A percentile compares a stretch with the other conserved stretches of the same genome.
Conservation (phyloP, 129 eudicot genomes). For the Logfia minima region DNA sequence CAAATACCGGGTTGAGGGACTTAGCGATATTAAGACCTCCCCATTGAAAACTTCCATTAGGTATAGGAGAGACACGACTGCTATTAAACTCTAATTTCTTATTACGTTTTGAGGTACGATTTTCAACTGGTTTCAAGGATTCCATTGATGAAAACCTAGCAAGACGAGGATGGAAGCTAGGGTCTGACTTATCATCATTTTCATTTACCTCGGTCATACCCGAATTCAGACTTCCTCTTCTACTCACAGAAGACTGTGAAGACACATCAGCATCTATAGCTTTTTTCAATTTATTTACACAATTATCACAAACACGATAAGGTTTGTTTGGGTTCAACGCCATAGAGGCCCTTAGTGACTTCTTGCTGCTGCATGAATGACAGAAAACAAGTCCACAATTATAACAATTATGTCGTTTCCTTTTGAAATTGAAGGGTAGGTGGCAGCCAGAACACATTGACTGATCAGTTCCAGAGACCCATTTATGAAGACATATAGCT, state of each 20-base stretch:
- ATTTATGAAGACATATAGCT: slow-evolving; percentile 94
- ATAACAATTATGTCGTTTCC: slow-evolving; percentile 95
- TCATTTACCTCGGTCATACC: slow-evolving; percentile 46
- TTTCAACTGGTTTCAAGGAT: slow-evolving; percentile 60
- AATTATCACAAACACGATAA: slow-evolving; percentile 93
- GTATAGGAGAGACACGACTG: slow-evolving; percentile 93
- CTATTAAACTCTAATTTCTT: slow-evolving; percentile 80
- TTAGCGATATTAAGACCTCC: slow-evolving; percentile 70
- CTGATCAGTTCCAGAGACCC: slow-evolving; percentile 96
- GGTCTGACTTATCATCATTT: slow-evolving; percentile 66
- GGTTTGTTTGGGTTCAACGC: slow-evolving; percentile 96
- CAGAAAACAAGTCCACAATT: slow-evolving; percentile 96
- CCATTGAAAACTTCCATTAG: slow-evolving; percentile 87
- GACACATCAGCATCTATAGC: slow-evolving; percentile 52
- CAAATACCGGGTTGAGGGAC: slow-evolving; percentile 84
- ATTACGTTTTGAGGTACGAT: slow-evolving; percentile 69
- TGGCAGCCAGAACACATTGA: slow-evolving; percentile 98
- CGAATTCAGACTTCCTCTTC: slow-evolving; percentile 62
- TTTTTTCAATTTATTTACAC: slow-evolving; percentile 70
- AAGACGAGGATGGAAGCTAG: slow-evolving; percentile 74
- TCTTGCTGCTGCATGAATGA: slow-evolving; percentile 96
- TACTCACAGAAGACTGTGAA: slow-evolving; percentile 61
- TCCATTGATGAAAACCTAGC: slow-evolving; percentile 83
- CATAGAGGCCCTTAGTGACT: slow-evolving; percentile 93
- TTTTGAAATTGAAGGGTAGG: slow-evolving; percentile 85